Evolutionary conservation across 441 rosid species (phyloP).

Genomic region (Erodium chrysanthum): DNA sequence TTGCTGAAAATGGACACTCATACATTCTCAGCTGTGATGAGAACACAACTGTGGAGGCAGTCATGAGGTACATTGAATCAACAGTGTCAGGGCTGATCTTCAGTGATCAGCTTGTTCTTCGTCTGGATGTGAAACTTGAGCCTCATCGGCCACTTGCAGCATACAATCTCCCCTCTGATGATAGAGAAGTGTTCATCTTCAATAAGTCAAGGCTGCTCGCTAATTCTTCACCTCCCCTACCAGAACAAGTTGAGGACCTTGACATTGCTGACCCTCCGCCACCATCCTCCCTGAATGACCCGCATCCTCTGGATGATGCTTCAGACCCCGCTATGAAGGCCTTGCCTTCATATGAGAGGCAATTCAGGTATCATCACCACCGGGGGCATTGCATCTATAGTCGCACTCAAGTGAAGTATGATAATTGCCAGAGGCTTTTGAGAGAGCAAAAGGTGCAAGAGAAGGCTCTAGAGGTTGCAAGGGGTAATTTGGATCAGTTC

Average conservation of each 20-base stretch:
- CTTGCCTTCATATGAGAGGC: slow-evolving; percentile 81
- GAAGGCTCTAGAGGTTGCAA: slow-evolving; percentile 74
- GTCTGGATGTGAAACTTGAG: slow-evolving; percentile 77
- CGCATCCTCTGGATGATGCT: slow-evolving; percentile 78
- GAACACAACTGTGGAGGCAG: slow-evolving; percentile 51
- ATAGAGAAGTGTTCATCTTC: slow-evolving; percentile 64
- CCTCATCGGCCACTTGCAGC: slow-evolving; percentile 59
- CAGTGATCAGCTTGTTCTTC: slow-evolving; percentile 77
- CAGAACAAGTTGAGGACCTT: slow-evolving; percentile 42
- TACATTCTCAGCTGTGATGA: slow-evolving; percentile 60
- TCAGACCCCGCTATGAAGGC: slow-evolving; percentile 91
- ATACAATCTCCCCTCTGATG: slow-evolving; percentile 65
- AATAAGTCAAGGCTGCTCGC: slow-evolving; percentile 66
- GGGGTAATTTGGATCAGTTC: slow-evolving; percentile 69
- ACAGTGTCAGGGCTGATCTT: slow-evolving; percentile 42
- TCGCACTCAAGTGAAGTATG: slow-evolving; percentile 44
- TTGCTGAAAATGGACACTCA: slow-evolving; percentile 83
- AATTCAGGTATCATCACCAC: slow-evolving; percentile 63
- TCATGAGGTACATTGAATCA: slow-evolving; percentile 54
- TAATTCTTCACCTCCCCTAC: slow-evolving; percentile 52
- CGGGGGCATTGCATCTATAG: slow-evolving; percentile 48
- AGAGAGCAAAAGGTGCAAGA: slow-evolving; percentile 83
- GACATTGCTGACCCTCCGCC: slow-evolving; percentile 49
- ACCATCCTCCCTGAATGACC: slow-evolving; percentile 38
- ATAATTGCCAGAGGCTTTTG: slow-evolving; percentile 54